Evolutionary conservation across 2,329 filamentous ascomycete genomes (phyloP), one percentile per base, ranked within the genome.

Genomic region (Aaosphaeria arxii): DNA sequence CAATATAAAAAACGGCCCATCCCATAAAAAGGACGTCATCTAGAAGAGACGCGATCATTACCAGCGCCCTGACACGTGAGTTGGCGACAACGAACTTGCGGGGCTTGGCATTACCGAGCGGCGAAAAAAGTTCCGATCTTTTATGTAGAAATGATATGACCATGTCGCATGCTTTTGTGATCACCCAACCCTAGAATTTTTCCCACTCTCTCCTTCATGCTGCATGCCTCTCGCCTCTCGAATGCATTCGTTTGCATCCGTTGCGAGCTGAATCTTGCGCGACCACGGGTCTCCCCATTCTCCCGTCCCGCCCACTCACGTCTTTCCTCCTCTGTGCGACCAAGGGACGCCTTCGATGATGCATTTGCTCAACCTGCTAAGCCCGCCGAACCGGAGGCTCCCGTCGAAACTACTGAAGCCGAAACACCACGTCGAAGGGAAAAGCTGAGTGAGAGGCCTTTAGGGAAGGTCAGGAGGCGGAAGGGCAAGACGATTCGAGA

Each of bases 161-260:
- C 17, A 36, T 36, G 33, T n/a, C n/a, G 33, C 33, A 36, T n/a
- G 7, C n/a, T 2, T 36, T 36, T 36, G 2, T 36, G 33, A 36
- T 9, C 33, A 9, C 33, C 4, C 7, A 9, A n/a, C 33, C 33
- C 9, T 36, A 2, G 9, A 9, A n/a, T 4, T 36, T 36, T 36
- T 9, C 7, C 33, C 9, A n/a, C 33, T 2, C 33, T n/a, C 33
- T 36, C 9, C 33, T n/a, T 36, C n/a, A 36, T 36, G 57, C 39
- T 72, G 69, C 64, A 70, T 61, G 62, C 63, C 45, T 58, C 59
- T 46, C 61, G 63, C 52, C 57, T 63, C 47, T 60, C 66, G 48
- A 58, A 59, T 57, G 67, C 67, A 55, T 70, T 67, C 45, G 57
- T 71, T 55, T 72, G 68, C 63, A 52, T 71, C 39, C 64, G 64